Evolutionary conservation across 139 green algal genomes (phyloP).

Genomic region (Pleodorina starrii): DNA sequence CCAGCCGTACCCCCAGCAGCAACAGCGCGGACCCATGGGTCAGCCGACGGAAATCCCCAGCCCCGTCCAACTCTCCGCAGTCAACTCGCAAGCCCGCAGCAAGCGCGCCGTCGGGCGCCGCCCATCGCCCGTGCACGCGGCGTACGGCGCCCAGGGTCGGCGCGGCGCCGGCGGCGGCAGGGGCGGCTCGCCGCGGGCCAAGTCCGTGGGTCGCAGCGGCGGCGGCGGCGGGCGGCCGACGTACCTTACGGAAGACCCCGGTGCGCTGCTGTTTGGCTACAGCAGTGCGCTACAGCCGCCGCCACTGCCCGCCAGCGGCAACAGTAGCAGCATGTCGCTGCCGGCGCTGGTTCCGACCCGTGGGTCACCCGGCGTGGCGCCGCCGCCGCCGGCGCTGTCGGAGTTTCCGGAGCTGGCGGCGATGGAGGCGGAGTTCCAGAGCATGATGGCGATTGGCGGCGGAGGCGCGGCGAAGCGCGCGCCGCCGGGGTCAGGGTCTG

Average conservation of each 20-base stretch:
- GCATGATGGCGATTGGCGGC: neutral
- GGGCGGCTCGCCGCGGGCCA: neutral
- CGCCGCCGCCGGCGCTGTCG: conserved; percentile 30
- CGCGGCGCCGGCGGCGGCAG: neutral
- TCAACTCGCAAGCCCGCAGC: neutral
- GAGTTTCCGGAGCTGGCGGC: conserved; percentile 70
- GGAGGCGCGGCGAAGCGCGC: neutral
- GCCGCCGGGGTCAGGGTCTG: neutral
- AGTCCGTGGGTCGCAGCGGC: conserved; percentile 4
- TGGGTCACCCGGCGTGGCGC: neutral
- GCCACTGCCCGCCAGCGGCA: neutral
- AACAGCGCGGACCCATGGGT: neutral
- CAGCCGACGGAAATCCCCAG: neutral
- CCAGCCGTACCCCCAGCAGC: neutral
- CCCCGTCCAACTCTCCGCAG: too few relatives aligned
- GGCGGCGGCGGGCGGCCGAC: conserved; percentile 4
- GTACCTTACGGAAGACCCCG: conserved; percentile 41
- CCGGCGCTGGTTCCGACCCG: conserved; percentile 26
- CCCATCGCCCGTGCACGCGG: neutral
- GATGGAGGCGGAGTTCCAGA: conserved; percentile 71
- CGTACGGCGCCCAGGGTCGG: neutral
- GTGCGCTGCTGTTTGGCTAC: conserved; percentile 29
- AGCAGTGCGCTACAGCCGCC: neutral
- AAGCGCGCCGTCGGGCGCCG: neutral
- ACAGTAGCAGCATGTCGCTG: conserved; percentile 2